Base-by-base conservation (phyloP, 306 rosid species). In the Sindora glabra region DNA sequence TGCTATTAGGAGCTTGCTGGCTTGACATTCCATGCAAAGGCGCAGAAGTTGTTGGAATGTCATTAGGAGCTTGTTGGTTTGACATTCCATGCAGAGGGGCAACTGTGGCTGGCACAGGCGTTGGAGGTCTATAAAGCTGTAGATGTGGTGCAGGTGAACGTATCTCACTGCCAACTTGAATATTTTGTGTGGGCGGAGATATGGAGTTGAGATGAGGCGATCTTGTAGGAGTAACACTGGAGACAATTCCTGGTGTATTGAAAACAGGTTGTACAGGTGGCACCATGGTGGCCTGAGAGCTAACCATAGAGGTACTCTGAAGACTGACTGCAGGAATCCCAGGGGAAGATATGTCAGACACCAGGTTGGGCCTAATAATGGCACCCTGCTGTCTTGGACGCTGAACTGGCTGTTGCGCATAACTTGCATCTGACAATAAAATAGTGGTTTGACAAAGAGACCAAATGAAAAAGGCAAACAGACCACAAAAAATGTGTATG, bases 71-170 rank as follows among this genome's bases (percentile, higher is more conserved):
- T 19, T 69, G 71, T 18, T 53, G 85, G 60, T 32, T 59, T 16
- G 70, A 33, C 47, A 70, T 65, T 23, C 68, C 59, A 7, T 23
- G 62, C 3, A 4, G 66, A 61, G 18, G 53, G 55, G 60, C 74
- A 63, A 37, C 41, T 21, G 73, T 14, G 18, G 70, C 10, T 6
- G 69, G 53, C 45, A 52, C 48, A 22, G 68, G 36, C 39, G 95
- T 64, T 6, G 87, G 25, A 27, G 89, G 74, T 55, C 86, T 69
- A 70, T 49, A 85, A 50, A 83, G 74, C 56, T 70, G 85, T 46
- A 81, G 78, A 76, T 89, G 97, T 6, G 95, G 97, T 39, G 92
- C 87, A 5, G 89, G 92, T 37, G 81, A 63, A 12, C 87, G 95
- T 19, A 83, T 58, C 54, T 63, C 71, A 30, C 77, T 49, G 14